A percentile compares a stretch with the other conserved stretches of the same genome.
Conservation (phyloP, 805 yeast genomes). For the Candida fluviatilis region DNA sequence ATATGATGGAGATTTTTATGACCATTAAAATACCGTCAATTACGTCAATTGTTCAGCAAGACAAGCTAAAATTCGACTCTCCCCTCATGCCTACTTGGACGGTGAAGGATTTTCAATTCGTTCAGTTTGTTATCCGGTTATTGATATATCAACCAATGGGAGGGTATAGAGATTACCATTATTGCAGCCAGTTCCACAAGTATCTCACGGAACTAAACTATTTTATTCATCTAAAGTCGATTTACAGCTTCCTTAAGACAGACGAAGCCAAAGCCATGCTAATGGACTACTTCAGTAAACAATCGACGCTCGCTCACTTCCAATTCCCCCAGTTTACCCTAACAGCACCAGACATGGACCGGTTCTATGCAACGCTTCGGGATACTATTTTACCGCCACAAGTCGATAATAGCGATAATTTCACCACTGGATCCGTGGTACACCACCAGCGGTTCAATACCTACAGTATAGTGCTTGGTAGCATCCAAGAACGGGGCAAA, state of each 20-base stretch:
- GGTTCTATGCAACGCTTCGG: neutral
- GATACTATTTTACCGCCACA: neutral
- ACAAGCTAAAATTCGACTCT: neutral
- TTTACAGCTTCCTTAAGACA: constrained; percentile 7
- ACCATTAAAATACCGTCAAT: neutral
- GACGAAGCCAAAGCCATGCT: constrained; percentile 3
- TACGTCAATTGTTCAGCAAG: neutral
- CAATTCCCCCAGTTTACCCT: neutral
- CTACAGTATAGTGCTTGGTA: constrained; percentile 11
- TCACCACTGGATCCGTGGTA: constrained; percentile 4
- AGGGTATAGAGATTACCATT: constrained; percentile 8
- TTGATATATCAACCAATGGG: constrained; percentile 6
- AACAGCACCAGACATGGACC: neutral
- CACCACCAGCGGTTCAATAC: constrained; percentile 5
- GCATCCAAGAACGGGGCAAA: neutral
- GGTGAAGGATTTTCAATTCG: constrained; percentile 10
- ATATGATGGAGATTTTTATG: neutral
- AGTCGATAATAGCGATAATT: neutral
- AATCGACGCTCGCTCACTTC: neutral
- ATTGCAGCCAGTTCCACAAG: constrained; percentile 9
- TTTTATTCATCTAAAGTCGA: constrained; percentile 12
- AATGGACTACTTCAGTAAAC: constrained; percentile 2
- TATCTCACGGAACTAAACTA: constrained; percentile 9
- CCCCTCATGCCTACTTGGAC: neutral
- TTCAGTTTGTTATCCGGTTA: constrained; percentile 10